phyloP scores from a whole-genome alignment of 2,329 filamentous ascomycete species.

The Endocalyx cinctus region DNA sequence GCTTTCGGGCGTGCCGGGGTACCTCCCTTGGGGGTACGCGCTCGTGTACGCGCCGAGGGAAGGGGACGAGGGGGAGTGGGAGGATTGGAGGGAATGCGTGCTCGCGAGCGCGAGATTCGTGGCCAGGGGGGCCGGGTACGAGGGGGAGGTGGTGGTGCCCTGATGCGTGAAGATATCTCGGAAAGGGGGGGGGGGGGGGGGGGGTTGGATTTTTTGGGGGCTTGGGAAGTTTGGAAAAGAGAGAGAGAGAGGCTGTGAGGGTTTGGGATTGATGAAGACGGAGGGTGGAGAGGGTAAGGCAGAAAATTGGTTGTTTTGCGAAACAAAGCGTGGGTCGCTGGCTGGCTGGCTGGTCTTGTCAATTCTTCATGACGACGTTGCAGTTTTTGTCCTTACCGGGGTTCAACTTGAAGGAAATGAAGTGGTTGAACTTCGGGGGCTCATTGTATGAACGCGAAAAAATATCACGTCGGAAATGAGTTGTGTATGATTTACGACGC shows the following conservation, averaged over 20 bases:
- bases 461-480: too few species aligned
- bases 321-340: too few species aligned
- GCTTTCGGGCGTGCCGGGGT: conserved; percentile 23
- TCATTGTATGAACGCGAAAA: too few species aligned
- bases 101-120: conserved; percentile 17
- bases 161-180: background rate
- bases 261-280: too few species aligned
- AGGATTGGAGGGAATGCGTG: conserved; percentile 21
- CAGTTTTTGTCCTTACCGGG: too few species aligned
- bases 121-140: conserved; percentile 11
- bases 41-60: conserved; percentile 37
- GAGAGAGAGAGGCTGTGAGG: background rate
- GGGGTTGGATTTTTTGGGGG: background rate
- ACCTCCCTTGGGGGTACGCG: conserved; percentile 32
- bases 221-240: background rate
- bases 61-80: conserved; percentile 30
- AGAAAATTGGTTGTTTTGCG: too few species aligned
- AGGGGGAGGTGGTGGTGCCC: conserved; percentile 14
- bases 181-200: background rate
- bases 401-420: too few species aligned
- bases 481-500: too few species aligned
- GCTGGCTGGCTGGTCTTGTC: too few species aligned
- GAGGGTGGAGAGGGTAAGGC: too few species aligned
- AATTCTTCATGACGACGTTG: too few species aligned
- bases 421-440: too few species aligned